Evolutionary conservation across 371 early-diverging fungal species (phyloP).

Genomic region (Mortierella sp.): DNA sequence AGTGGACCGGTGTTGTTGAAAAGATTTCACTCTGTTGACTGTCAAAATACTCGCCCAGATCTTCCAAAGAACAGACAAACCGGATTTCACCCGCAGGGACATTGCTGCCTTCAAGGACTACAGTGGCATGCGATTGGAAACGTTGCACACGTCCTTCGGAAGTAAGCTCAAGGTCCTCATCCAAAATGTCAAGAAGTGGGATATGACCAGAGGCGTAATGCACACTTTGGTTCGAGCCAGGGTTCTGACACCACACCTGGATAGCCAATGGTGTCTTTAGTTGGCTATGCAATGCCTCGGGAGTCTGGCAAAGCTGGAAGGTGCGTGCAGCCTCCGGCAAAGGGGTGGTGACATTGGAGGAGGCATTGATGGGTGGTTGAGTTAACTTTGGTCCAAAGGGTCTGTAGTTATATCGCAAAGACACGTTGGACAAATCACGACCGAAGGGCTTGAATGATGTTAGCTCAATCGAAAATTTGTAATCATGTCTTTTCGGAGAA

Average conservation of each 20-base stretch:
- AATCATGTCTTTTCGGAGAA: slow-evolving; percentile 45
- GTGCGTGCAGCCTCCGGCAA: slow-evolving; percentile 43
- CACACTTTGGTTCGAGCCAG: slow-evolving; percentile 34
- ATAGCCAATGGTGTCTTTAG: slow-evolving; percentile 46
- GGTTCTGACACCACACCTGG: slow-evolving; percentile 49
- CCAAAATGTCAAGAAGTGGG: slow-evolving; percentile 35
- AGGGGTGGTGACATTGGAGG: slow-evolving; percentile 19
- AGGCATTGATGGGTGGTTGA: slow-evolving; percentile 41
- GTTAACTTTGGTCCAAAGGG: slow-evolving; percentile 52
- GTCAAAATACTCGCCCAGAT: slow-evolving; percentile 51
- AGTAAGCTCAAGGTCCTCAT: slow-evolving; percentile 20
- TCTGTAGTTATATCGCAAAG: slow-evolving; percentile 49
- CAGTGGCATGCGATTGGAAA: slow-evolving; percentile 31
- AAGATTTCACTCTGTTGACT: slow-evolving; percentile 52
- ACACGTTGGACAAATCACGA: slow-evolving; percentile 32
- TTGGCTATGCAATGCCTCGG: slow-evolving; percentile 42
- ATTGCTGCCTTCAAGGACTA: slow-evolving; percentile 20
- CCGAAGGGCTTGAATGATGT: slow-evolving; percentile 36
- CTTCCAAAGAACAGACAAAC: slow-evolving; percentile 47
- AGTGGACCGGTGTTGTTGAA: slow-evolving; percentile 49
- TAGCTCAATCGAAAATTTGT: slow-evolving; percentile 53
- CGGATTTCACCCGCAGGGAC: slow-evolving; percentile 42
- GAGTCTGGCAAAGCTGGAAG: slow-evolving; percentile 52
- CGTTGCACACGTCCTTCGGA: slow-evolving; percentile 30
- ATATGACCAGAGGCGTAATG: slow-evolving; percentile 47